These are phyloP conservation scores for Anisogramma anomala DNA, from an alignment of 2,329 filamentous ascomycete genomes.

Conservation along the genomic window DNA sequence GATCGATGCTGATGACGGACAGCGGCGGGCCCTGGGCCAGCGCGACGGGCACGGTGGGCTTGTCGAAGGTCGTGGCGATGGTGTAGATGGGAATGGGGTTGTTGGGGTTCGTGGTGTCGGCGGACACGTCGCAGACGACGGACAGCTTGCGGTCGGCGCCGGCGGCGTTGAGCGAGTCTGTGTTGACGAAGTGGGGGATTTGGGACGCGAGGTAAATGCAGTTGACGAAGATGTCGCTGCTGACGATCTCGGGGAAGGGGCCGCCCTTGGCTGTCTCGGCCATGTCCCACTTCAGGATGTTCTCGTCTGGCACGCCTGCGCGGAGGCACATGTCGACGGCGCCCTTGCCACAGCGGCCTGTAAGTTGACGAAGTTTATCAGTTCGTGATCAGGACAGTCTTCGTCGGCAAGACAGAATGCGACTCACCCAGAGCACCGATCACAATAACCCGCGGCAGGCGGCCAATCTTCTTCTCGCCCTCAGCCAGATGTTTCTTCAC, in stretches of 20 bases:
- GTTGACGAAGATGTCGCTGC: conserved; percentile 70
- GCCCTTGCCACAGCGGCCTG: conserved; percentile 75
- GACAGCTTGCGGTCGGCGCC: conserved; percentile 53
- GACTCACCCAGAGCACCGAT: conserved; percentile 48
- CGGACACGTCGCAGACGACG: conserved; percentile 70
- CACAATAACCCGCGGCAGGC: conserved; percentile 63
- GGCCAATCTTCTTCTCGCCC: conserved; percentile 52
- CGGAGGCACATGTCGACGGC: conserved; percentile 69
- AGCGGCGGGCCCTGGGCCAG: conserved; percentile 47
- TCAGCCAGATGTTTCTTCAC: conserved; percentile 60
- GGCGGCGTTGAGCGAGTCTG: conserved; percentile 53
- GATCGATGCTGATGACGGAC: conserved; percentile 79
- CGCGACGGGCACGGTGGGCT: conserved; percentile 70
- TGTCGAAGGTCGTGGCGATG: conserved; percentile 74
- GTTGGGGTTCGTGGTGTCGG: conserved; percentile 62
- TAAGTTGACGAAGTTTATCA: too few species aligned
- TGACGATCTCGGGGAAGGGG: conserved; percentile 67
- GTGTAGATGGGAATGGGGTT: conserved; percentile 69
- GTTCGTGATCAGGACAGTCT: too few species aligned
- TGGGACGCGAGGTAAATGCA: conserved; percentile 75
- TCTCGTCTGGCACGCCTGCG: conserved; percentile 57
- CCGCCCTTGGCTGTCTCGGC: conserved; percentile 66
- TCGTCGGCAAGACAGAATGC: too few species aligned
- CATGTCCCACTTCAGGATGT: conserved; percentile 63
- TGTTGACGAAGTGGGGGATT: conserved; percentile 72